Evolutionary conservation across 1,284 basidiomycete species (phyloP), one percentile per base, ranked within the genome.

Genomic region (Apiotrichum domesticum): DNA sequence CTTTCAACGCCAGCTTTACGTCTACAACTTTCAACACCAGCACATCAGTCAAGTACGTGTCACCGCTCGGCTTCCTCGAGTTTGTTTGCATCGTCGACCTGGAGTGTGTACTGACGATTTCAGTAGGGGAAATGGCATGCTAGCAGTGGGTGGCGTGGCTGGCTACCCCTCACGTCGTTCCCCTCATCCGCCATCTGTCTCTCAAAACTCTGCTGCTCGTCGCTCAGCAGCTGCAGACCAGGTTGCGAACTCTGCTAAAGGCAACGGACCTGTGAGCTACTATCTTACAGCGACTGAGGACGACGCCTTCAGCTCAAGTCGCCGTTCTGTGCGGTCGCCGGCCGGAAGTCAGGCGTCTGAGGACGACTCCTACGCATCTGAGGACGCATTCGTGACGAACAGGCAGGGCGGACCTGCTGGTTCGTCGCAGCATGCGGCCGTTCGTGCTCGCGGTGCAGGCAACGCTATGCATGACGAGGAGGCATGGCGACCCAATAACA

Each of bases 321-420:
- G 15, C 15, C 47, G 47, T 21, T 39, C 47, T 9, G 11, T 21
- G 0, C 41, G 42, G 8, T n/a, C 51, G 42, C 63, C 55, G 56
- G 58, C 52, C 41, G 53, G 52, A 35, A 54, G 55, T 34, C 66
- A 66, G 15, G 61, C 59, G 6, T 51, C 55, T 13, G 65, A 59
- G 6, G 71, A 69, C 13, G 56, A 68, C 62, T 68, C 72, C 5
- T 75, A 74, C 59, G 58, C 69, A 13, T 69, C 70, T 35, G 69
- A 61, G 10, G 67, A 70, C 33, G 71, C 71, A 14, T 35, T 32
- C 11, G 32, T 33, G 11, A 29, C 29, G 13, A 34, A 51, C 7
- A 37, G 42, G 21, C n/a, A 44, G 9, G 46, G 45, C 8, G 45
- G 39, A 3, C 33, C 45, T 11, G 47, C 15, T 35, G 47, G 54